These are phyloP conservation scores for Hypericum perforatum DNA, from an alignment of 345 rosid genomes.

Conservation along the genomic window DNA sequence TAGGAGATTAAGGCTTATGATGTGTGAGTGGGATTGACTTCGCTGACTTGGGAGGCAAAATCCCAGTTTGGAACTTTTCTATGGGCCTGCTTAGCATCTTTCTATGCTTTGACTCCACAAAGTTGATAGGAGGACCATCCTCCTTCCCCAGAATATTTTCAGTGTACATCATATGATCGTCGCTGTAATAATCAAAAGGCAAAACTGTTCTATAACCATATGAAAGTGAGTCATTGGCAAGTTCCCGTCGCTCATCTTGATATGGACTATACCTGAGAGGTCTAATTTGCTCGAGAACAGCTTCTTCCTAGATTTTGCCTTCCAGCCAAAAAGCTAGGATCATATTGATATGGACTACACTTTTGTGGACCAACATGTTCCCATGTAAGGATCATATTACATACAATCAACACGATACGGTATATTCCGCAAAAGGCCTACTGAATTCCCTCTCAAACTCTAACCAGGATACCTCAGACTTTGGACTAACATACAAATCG, in stretches of 20 bases:
- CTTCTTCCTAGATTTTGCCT: constrained; percentile 88
- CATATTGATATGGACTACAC: no score
- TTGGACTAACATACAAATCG: no score
- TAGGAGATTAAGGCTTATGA: constrained; percentile 86
- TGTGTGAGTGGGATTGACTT: constrained; percentile 88
- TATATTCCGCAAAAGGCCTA: no score
- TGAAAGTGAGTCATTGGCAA: constrained; percentile 46
- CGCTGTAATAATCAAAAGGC: constrained; percentile 48
- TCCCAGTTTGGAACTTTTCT: constrained; percentile 87
- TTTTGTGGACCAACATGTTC: no score
- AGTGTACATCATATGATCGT: constrained; percentile 37
- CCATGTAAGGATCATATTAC: no score
- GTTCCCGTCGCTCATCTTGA: constrained; percentile 43
- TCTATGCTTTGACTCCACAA: constrained; percentile 32
- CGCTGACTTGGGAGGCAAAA: constrained; percentile 87
- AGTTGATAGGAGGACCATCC: constrained; percentile 29
- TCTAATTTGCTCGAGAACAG: constrained; percentile 71
- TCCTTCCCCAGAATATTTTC: constrained; percentile 40
- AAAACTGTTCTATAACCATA: constrained; percentile 64
- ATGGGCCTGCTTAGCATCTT: constrained; percentile 51
- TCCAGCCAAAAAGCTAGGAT: constrained; percentile 96
- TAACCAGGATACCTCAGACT: no score
- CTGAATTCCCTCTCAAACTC: no score
- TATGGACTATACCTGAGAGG: constrained; percentile 35
- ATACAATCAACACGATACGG: no score